Evolutionary conservation across 306 rosid genomes (phyloP).

Genomic region (Amphicarpaea edgeworthii): DNA sequence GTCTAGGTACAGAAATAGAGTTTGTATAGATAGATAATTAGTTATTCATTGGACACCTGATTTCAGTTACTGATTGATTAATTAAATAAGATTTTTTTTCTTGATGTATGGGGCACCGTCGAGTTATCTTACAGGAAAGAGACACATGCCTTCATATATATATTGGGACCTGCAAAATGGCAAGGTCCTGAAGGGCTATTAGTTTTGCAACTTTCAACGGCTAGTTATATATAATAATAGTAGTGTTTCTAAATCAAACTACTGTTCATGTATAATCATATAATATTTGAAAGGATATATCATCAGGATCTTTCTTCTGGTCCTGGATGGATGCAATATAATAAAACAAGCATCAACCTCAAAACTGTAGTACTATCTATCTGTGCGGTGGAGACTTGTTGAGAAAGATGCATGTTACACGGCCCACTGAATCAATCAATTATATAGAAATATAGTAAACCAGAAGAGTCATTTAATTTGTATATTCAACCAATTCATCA

Average conservation of each 20-base stretch:
- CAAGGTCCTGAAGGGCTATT: not conserved
- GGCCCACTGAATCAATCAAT: slow-evolving; percentile 8
- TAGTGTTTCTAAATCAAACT: not conserved
- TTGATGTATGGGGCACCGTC: not conserved
- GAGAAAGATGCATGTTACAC: not conserved
- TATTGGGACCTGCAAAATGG: not conserved
- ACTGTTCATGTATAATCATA: not conserved
- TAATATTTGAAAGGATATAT: not conserved
- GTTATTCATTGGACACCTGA: not conserved
- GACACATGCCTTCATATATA: not conserved
- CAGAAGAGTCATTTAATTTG: not conserved
- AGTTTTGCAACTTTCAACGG: slow-evolving; percentile 5
- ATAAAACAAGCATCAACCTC: not conserved
- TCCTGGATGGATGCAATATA: slow-evolving; percentile 19
- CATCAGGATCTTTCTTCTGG: slow-evolving; percentile 1
- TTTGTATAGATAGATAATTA: not conserved
- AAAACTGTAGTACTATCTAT: not conserved
- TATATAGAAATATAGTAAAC: not conserved
- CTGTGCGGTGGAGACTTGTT: not conserved
- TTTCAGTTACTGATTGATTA: no score
- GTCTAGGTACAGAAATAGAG: not conserved
- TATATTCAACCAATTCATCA: not conserved
- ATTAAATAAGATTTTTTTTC: no score
- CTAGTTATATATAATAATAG: not conserved
- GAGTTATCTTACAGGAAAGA: not conserved